Conservation (phyloP, 352 stramenopile genomes). For the Phytopythium sindhum region DNA sequence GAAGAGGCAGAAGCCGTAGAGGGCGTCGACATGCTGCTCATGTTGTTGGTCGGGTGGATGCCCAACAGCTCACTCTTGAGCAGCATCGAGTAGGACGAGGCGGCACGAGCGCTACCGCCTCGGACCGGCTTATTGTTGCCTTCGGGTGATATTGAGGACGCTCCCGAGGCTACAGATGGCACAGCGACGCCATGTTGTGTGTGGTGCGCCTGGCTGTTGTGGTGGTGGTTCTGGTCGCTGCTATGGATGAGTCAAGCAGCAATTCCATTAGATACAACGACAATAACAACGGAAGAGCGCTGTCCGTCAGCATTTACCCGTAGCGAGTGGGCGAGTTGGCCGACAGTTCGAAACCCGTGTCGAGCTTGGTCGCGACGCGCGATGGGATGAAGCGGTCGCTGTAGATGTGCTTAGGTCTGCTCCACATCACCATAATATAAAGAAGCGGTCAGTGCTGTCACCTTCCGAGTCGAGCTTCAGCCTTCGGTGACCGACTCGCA, state of each 20-base stretch:
- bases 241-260: background rate
- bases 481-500: background rate
- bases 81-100: conserved; percentile 68
- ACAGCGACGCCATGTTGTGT: background rate
- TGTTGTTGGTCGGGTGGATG: conserved; percentile 32
- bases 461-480: too few species aligned
- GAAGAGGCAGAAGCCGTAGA: conserved; percentile 4
- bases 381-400: conserved; percentile 87
- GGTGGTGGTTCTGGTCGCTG: conserved; percentile 23
- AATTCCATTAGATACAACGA: background rate
- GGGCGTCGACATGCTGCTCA: background rate
- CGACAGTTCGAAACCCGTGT: conserved; percentile 64
- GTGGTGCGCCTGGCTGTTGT: conserved; percentile 5
- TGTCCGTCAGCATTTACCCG: conserved; percentile 6
- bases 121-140: background rate
- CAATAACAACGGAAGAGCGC: background rate
- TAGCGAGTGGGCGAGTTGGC: conserved; percentile 37
- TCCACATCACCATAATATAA: background rate
- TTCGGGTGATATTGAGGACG: conserved; percentile 5
- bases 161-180: conserved; percentile 17
- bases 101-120: background rate
- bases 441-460: background rate
- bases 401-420: conserved; percentile 79
- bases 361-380: conserved; percentile 64
- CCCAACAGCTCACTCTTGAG: conserved; percentile 74